A percentile compares a stretch with the other conserved stretches of the same genome.
phyloP scores from a whole-genome alignment of 176 grass and related monocot genomes.

The Zoysia japonica region DNA sequence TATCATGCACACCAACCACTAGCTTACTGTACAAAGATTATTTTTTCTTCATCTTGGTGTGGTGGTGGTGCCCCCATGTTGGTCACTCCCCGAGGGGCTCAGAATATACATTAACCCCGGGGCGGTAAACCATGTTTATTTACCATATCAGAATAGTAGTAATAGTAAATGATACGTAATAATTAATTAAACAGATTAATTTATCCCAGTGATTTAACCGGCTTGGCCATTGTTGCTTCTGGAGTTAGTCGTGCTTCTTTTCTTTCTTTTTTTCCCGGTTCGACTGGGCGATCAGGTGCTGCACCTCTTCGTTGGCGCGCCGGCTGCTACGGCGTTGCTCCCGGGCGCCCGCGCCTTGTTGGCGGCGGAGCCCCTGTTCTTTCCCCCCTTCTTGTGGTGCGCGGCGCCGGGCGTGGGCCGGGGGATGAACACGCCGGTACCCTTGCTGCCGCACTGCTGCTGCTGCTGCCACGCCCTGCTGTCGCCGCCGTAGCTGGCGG shows the following conservation, averaged over 20 bases:
- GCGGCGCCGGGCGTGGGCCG: constrained; percentile 37
- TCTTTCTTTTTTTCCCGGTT: background rate
- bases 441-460: constrained; percentile 53
- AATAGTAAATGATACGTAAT: background rate
- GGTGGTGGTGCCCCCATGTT: constrained; percentile 9
- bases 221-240: background rate
- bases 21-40: constrained; percentile 23
- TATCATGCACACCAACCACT: constrained; percentile 3
- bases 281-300: background rate
- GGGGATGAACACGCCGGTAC: constrained; percentile 71
- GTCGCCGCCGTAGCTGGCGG: constrained; percentile 8
- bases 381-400: constrained; percentile 35
- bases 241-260: constrained; percentile 40
- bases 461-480: constrained; percentile 15
- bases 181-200: constrained; percentile 46
- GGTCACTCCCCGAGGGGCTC: constrained; percentile 17
- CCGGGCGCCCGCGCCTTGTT: constrained; percentile 18
- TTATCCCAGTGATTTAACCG: background rate
- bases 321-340: background rate
- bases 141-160: constrained; percentile 17
- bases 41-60: background rate
- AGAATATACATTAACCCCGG: constrained; percentile 34
- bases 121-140: constrained; percentile 34
- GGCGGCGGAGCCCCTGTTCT: constrained; percentile 25
- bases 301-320: background rate